Percentiles rank a stretch among this genome's conserved stretches.
These are phyloP conservation scores for Pseudocercospora pini-densiflorae DNA, from an alignment of 2,329 filamentous ascomycete species.

Conservation along the genomic window DNA sequence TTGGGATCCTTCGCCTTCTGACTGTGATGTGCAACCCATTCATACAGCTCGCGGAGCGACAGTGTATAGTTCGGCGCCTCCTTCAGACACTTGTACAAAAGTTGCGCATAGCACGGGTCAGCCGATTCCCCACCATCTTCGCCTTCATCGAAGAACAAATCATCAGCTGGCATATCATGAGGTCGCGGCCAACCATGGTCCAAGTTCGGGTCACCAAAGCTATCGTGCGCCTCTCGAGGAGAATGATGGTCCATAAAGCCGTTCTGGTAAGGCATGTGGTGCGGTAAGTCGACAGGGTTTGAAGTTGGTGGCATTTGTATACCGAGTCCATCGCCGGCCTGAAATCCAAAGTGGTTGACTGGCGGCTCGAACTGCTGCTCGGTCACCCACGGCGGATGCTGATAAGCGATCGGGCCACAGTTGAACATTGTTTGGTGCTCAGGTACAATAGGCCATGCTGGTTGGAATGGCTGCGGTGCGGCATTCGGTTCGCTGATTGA, in stretches of 20 bases:
- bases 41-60: conserved; percentile 84
- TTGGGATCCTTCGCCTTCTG: conserved; percentile 67
- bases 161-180: conserved; percentile 10
- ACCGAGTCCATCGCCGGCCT: conserved; percentile 21
- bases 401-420: conserved; percentile 22
- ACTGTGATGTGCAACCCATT: conserved; percentile 85
- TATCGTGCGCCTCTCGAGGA: conserved; percentile 10
- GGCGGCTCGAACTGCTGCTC: conserved; percentile 22
- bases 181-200: conserved; percentile 16
- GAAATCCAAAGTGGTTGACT: conserved; percentile 17
- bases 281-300: conserved; percentile 20
- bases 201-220: conserved; percentile 13
- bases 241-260: conserved; percentile 20
- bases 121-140: conserved; percentile 27
- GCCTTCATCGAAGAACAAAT: conserved; percentile 25
- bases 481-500: conserved; percentile 24
- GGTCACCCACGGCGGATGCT: conserved; percentile 23
- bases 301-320: conserved; percentile 30
- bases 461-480: conserved; percentile 11
- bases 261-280: conserved; percentile 13
- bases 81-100: conserved; percentile 78
- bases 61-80: conserved; percentile 69
- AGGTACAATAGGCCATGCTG: conserved; percentile 21
- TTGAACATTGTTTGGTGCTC: conserved; percentile 14
- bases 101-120: conserved; percentile 67